Conservation (phyloP, 495 filamentous ascomycete species). For the Hypoxylon perforatum region DNA sequence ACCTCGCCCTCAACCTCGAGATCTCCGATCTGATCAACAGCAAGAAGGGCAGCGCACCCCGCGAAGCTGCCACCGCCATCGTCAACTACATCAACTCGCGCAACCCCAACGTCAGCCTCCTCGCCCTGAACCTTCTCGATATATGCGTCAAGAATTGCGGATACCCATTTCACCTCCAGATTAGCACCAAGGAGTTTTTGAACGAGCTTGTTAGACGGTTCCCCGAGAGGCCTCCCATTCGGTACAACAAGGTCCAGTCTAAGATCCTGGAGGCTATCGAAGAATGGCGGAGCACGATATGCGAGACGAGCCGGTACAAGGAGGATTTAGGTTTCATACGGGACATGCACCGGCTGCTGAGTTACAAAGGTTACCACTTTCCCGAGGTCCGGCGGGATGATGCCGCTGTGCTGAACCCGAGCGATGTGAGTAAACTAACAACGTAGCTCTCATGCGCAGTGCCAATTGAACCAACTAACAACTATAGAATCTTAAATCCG, state of each 20-base stretch:
- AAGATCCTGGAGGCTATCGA: constrained; percentile 97
- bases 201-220: constrained; percentile 98
- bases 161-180: constrained; percentile 98
- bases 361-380: constrained; percentile 96
- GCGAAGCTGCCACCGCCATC: constrained; percentile 94
- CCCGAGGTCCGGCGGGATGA: constrained; percentile 92
- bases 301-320: constrained; percentile 95
- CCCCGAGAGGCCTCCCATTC: constrained; percentile 89
- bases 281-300: constrained; percentile 98
- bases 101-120: constrained; percentile 91
- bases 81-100: constrained; percentile 95
- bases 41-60: constrained; percentile 96
- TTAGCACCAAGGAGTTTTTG: constrained; percentile 97
- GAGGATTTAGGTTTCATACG: constrained; percentile 95
- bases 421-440: constrained; percentile 76
- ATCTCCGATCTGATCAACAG: constrained; percentile 96
- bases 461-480: constrained; percentile 16
- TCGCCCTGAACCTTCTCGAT: constrained; percentile 92
- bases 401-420: constrained; percentile 96
- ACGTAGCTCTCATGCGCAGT: background rate
- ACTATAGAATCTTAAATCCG: constrained; percentile 87
- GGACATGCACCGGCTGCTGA: constrained; percentile 96
- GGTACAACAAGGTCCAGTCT: constrained; percentile 85
- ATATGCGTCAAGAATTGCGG: constrained; percentile 99
- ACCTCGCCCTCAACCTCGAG: constrained; percentile 95